Conservation (phyloP, 2,329 filamentous ascomycete species). For the Pseudogymnoascus sp. region DNA sequence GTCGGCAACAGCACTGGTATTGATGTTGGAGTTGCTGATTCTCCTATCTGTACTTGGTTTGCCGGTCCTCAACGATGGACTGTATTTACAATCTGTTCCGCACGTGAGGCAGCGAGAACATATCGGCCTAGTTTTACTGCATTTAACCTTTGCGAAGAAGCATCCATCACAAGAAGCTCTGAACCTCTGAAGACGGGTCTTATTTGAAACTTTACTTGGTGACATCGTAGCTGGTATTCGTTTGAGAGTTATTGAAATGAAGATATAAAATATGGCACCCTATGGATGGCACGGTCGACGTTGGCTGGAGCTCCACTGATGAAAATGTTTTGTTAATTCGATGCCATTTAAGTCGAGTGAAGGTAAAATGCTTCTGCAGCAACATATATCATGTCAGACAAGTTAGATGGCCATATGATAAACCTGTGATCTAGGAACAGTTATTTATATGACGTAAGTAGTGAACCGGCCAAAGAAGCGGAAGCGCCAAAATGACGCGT, state of each 20-base stretch:
- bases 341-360: neutral
- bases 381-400: neutral
- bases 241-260: neutral
- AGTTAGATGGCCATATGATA: neutral
- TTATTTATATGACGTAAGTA: constrained; percentile 2
- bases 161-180: constrained; percentile 49
- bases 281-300: neutral
- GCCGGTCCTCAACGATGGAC: constrained; percentile 45
- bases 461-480: neutral
- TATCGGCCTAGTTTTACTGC: constrained; percentile 47
- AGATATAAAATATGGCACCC: neutral
- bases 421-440: neutral
- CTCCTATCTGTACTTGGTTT: constrained; percentile 40
- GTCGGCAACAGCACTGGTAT: constrained; percentile 12
- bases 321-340: neutral
- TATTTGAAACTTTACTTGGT: constrained; percentile 19
- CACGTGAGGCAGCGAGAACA: constrained; percentile 47
- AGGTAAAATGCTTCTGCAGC: neutral
- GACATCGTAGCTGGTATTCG: constrained; percentile 16
- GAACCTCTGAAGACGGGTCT: constrained; percentile 38
- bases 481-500: neutral
- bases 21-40: constrained; percentile 14
- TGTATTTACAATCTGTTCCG: constrained; percentile 47
- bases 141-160: constrained; percentile 52
- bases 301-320: neutral